These are phyloP conservation scores for Colletotrichum musicola DNA, from an alignment of 2,329 filamentous ascomycete genomes.

Conservation along the genomic window DNA sequence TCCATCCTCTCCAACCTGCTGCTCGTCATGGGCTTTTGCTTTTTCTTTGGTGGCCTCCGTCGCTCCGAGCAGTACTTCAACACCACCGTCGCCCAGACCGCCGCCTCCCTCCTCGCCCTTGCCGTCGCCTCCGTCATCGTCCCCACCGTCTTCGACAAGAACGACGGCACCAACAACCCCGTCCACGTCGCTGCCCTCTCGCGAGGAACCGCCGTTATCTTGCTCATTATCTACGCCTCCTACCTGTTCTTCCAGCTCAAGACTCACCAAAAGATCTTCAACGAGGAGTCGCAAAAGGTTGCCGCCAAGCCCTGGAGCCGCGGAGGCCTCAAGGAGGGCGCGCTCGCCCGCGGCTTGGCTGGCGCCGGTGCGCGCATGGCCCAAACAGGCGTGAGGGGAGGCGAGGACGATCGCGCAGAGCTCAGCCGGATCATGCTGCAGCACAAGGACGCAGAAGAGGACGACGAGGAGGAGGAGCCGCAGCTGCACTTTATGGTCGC, in stretches of 20 bases:
- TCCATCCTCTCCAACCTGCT: conserved; percentile 93
- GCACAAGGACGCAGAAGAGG: conserved; percentile 69
- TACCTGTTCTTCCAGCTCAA: conserved; percentile 94
- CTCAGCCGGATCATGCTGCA: conserved; percentile 60
- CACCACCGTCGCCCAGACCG: conserved; percentile 90
- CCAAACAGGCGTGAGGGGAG: conserved; percentile 47
- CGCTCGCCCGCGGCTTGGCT: conserved; percentile 55
- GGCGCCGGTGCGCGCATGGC: conserved; percentile 55
- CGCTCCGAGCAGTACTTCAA: conserved; percentile 91
- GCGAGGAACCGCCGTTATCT: conserved; percentile 81
- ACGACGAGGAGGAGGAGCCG: conserved; percentile 81
- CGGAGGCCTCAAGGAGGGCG: conserved; percentile 48
- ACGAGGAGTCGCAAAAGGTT: conserved; percentile 82
- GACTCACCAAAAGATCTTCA: conserved; percentile 85
- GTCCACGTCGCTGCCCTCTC: conserved; percentile 73
- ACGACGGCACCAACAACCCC: conserved; percentile 53
- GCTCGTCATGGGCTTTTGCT: conserved; percentile 91
- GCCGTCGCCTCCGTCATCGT: conserved; percentile 88
- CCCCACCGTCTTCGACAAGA: conserved; percentile 83
- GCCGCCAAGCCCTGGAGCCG: conserved; percentile 65
- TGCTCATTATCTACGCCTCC: conserved; percentile 84
- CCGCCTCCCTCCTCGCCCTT: conserved; percentile 82
- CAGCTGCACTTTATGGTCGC: conserved; percentile 81
- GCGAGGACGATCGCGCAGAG: conserved; percentile 54
- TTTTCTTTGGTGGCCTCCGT: conserved; percentile 87